A percentile compares a stretch with the other conserved stretches of the same genome.
These are phyloP conservation scores for Batkoa obscura DNA, from an alignment of 371 early-diverging fungal species.

Conservation along the genomic window DNA sequence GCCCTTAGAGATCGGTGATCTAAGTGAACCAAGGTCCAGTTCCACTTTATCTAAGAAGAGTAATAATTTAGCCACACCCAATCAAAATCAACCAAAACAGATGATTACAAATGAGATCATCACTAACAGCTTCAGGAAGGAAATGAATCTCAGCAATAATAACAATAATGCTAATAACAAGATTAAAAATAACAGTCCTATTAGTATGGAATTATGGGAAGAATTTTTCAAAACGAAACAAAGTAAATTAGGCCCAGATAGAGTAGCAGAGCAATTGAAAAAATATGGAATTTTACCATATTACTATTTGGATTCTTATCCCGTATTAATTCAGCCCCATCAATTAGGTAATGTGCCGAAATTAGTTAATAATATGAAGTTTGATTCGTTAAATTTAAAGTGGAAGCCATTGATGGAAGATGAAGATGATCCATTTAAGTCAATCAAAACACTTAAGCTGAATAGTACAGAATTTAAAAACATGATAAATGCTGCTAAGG, in stretches of 20 bases:
- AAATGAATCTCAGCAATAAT: too few species aligned
- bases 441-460: neutral
- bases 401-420: neutral
- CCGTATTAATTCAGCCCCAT: neutral
- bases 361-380: conserved; percentile 1
- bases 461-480: too few species aligned
- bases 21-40: neutral
- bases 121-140: too few species aligned
- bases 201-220: too few species aligned
- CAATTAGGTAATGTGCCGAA: neutral
- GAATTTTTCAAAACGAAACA: too few species aligned
- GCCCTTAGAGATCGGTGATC: neutral
- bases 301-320: neutral
- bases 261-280: conserved; percentile 1
- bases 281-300: neutral
- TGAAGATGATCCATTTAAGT: neutral
- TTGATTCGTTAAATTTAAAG: neutral
- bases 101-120: too few species aligned
- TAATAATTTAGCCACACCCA: too few species aligned
- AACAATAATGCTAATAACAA: too few species aligned
- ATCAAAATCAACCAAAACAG: too few species aligned
- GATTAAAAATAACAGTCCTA: too few species aligned
- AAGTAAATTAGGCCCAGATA: neutral
- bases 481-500: too few species aligned
- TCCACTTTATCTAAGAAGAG: too few species aligned